Conservation (phyloP, 805 yeast species). For the Starmerella powellii region DNA sequence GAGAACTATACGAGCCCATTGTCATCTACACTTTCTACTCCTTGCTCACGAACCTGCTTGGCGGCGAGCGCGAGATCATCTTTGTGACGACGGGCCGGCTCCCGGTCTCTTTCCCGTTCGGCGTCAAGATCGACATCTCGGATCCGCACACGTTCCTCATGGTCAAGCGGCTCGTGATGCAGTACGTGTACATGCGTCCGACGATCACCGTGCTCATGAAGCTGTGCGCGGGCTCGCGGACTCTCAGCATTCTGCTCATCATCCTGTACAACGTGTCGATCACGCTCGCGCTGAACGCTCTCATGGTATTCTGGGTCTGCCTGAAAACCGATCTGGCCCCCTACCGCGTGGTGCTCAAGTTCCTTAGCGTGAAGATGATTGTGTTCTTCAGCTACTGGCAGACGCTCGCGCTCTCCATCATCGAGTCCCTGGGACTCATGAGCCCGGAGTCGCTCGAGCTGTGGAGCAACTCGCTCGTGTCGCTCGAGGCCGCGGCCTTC, state of each 20-base stretch:
- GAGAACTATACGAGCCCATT: constrained; percentile 92
- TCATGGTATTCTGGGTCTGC: constrained; percentile 89
- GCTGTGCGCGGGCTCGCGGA: background rate
- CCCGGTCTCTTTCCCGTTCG: constrained; percentile 38
- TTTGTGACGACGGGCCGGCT: constrained; percentile 55
- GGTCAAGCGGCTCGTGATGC: constrained; percentile 76
- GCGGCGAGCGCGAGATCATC: constrained; percentile 83
- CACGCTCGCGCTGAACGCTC: constrained; percentile 64
- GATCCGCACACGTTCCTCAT: constrained; percentile 69
- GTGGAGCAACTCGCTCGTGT: constrained; percentile 67
- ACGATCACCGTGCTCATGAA: constrained; percentile 40
- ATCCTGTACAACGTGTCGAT: constrained; percentile 68
- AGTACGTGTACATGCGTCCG: constrained; percentile 93
- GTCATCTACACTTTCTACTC: constrained; percentile 89
- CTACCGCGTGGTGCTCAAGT: constrained; percentile 84
- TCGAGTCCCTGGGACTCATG: constrained; percentile 26
- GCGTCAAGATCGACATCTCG: constrained; percentile 60
- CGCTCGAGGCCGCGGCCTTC: constrained; percentile 74
- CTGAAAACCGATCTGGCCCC: constrained; percentile 63
- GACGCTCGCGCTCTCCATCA: constrained; percentile 45
- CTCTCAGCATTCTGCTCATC: constrained; percentile 46
- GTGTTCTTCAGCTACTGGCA: constrained; percentile 99
- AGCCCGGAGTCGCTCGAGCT: constrained; percentile 38
- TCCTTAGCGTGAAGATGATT: constrained; percentile 81
- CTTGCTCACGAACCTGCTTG: constrained; percentile 66